These are phyloP conservation scores for Trypanosoma rangeli DNA, from an alignment of 208 protist genomes.

Conservation along the genomic window DNA sequence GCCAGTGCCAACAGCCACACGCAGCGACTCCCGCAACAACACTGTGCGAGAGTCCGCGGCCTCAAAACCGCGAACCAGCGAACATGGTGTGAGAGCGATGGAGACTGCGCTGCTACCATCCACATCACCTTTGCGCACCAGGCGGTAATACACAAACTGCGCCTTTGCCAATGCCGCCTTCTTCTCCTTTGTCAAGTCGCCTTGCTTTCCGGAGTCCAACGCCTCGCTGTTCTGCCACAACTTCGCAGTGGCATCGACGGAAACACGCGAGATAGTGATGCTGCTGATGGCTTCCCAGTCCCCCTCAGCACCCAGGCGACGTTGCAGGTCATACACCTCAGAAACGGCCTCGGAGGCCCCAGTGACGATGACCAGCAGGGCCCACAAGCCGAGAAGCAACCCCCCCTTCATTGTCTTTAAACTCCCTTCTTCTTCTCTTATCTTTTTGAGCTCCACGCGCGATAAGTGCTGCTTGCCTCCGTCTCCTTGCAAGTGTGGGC, in stretches of 20 bases:
- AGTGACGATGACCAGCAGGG: constrained; percentile 23
- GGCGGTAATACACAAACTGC: constrained; percentile 73
- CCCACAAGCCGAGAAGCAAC: constrained; percentile 24
- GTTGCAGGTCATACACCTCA: constrained; percentile 70
- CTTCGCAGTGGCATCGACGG: constrained; percentile 42
- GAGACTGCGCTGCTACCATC: constrained; percentile 29
- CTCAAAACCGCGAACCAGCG: constrained; percentile 83
- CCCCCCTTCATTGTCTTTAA: constrained; percentile 3
- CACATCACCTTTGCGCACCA: constrained; percentile 21
- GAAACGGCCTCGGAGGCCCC: constrained; percentile 30
- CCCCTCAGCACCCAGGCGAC: constrained; percentile 44
- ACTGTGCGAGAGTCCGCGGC: constrained; percentile 72
- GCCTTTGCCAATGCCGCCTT: constrained; percentile 45
- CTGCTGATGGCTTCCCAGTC: constrained; percentile 53
- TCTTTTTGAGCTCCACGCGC: constrained; percentile 8
- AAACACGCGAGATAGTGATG: constrained; percentile 56
- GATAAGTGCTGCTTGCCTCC: background rate
- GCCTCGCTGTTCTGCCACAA: constrained; percentile 32
- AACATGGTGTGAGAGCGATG: constrained; percentile 72
- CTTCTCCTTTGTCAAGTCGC: constrained; percentile 47
- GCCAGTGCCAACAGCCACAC: constrained; percentile 54
- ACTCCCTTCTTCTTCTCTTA: background rate
- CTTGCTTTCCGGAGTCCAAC: constrained; percentile 8
- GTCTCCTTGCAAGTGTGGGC: background rate
- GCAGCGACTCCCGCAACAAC: constrained; percentile 67